Conservation (phyloP, 108 stramenopile genomes). For the Cyclotella cryptica region DNA sequence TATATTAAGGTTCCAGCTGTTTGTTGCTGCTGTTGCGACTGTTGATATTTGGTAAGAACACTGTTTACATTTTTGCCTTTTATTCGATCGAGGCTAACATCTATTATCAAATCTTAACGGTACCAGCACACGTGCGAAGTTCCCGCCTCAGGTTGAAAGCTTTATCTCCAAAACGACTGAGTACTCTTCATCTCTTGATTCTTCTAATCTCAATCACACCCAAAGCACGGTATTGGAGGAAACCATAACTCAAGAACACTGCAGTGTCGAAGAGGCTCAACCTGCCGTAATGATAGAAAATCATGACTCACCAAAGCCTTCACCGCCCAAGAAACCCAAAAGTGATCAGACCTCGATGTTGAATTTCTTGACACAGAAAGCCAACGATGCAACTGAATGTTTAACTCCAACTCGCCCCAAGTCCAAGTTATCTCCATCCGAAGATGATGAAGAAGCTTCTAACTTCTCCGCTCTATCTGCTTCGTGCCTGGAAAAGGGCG, state of each 20-base stretch:
- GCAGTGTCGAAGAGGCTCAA: background rate
- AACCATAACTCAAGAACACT: background rate
- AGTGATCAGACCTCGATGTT: constrained; percentile 7
- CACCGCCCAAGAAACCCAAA: constrained; percentile 18
- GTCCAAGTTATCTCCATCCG: background rate
- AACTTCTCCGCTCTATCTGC: background rate
- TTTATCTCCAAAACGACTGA: background rate
- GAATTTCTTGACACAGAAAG: background rate
- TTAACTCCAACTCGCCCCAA: constrained; percentile 3
- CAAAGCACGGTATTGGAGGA: background rate
- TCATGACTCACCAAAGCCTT: constrained; percentile 17
- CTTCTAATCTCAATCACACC: background rate
- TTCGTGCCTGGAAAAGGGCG: constrained; percentile 38
- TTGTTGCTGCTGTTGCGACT: constrained; percentile 34
- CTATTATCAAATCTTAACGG: background rate
- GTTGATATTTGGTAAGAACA: constrained; percentile 34
- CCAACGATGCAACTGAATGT: background rate
- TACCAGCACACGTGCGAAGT: background rate
- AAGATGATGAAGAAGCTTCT: background rate
- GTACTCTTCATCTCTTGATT: background rate
- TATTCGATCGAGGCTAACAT: background rate
- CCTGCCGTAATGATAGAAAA: constrained; percentile 20
- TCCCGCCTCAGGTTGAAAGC: background rate
- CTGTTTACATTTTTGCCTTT: background rate
- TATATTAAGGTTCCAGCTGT: constrained; percentile 24